Evolutionary conservation across 1,284 basidiomycete species (phyloP).

Genomic region (Termitomyces sp.): DNA sequence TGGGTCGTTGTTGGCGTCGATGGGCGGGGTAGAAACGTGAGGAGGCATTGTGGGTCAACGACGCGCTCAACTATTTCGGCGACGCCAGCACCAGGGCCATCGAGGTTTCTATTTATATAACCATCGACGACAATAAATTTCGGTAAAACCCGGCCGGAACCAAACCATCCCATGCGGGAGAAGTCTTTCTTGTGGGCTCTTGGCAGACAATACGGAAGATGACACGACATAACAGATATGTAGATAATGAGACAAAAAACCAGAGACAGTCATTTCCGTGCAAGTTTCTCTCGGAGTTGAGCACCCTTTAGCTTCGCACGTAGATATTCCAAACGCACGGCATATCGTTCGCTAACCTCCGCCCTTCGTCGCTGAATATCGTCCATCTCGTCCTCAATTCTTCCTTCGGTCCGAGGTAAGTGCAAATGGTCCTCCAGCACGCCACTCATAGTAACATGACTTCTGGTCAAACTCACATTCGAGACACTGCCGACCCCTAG

Average conservation of each 20-base stretch:
- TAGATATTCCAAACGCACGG: slow-evolving; percentile 64
- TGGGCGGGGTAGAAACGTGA: slow-evolving; percentile 23
- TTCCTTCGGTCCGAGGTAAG: slow-evolving; percentile 31
- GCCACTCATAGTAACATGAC: slow-evolving; percentile 44
- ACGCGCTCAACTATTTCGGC: neutral
- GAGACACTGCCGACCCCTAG: slow-evolving; percentile 31
- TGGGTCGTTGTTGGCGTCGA: slow-evolving; percentile 28
- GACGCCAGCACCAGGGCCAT: neutral
- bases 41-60: slow-evolving; percentile 21
- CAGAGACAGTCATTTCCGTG: slow-evolving; percentile 37
- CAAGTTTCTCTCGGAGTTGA: slow-evolving; percentile 65
- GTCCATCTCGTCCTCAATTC: slow-evolving; percentile 46
- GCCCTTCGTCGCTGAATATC: slow-evolving; percentile 58
- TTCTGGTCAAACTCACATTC: slow-evolving; percentile 35
- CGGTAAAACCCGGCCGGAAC: slow-evolving; percentile 20
- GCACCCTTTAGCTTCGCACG: slow-evolving; percentile 68
- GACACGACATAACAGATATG: neutral
- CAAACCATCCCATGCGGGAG: neutral
- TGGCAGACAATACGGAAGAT: neutral
- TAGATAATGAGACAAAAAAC: slow-evolving; percentile 1
- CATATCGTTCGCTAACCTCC: slow-evolving; percentile 64
- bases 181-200: neutral
- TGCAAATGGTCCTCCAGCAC: slow-evolving; percentile 44
- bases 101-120: neutral
- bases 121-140: neutral